A percentile compares a stretch with the other conserved stretches of the same genome.
Evolutionary conservation across 163 green algal genomes (phyloP).

Genomic region (Coccomyxa subellipsoidea): DNA sequence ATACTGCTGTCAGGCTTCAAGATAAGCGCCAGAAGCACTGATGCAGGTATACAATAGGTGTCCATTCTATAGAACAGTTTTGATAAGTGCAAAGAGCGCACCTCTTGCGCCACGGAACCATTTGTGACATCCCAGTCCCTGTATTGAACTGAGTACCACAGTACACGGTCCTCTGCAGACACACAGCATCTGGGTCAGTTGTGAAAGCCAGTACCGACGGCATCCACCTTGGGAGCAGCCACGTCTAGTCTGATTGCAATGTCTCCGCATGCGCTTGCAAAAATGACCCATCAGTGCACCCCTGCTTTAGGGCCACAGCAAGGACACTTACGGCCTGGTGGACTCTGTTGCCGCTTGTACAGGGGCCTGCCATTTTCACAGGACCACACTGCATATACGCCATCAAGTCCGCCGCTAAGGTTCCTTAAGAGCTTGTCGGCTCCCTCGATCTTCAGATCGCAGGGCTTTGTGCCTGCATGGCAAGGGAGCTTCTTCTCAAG

Average conservation of each 20-base stretch:
- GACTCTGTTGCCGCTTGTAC: conserved; percentile 19
- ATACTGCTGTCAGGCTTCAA: too few relatives aligned
- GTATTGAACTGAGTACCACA: conserved; percentile 31
- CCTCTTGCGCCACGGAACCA: conserved; percentile 21
- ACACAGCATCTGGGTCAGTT: neutral
- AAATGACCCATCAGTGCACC: too few relatives aligned
- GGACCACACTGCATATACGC: conserved; percentile 22
- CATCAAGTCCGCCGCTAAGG: conserved; percentile 27
- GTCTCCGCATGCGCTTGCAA: too few relatives aligned
- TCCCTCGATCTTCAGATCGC: conserved; percentile 26
- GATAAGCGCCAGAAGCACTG: too few relatives aligned
- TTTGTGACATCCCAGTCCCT: conserved; percentile 36
- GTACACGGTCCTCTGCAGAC: conserved; percentile 24
- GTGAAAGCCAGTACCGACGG: too few relatives aligned
- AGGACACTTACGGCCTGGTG: neutral
- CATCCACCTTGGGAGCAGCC: too few relatives aligned
- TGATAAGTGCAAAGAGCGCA: too few relatives aligned
- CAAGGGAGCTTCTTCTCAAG: neutral
- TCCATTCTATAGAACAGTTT: too few relatives aligned
- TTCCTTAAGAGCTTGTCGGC: conserved; percentile 17
- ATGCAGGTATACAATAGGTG: too few relatives aligned
- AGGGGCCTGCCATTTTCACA: conserved; percentile 30
- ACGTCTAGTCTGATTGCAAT: too few relatives aligned
- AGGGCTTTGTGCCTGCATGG: conserved; percentile 21
- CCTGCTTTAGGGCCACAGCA: too few relatives aligned